These are phyloP conservation scores for Triticum turgidum DNA, from an alignment of 176 grass and related monocot species.

Conservation along the genomic window DNA sequence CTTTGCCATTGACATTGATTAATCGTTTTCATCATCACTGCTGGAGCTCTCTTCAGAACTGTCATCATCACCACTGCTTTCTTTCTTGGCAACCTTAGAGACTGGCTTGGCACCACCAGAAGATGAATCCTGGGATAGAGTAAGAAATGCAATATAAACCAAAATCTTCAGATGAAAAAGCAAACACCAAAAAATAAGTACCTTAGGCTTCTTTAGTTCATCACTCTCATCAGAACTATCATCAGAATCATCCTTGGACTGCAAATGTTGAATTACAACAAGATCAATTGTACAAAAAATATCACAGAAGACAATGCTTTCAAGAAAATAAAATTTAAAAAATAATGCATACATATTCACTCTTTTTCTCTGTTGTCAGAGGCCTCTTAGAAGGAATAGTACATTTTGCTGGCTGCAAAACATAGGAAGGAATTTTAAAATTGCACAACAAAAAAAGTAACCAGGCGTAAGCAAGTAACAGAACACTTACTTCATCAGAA, in stretches of 20 bases:
- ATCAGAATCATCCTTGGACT: constrained; percentile 32
- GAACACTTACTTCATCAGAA: constrained; percentile 35
- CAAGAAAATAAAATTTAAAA: constrained; percentile 21
- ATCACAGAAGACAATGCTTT: background rate
- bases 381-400: constrained; percentile 23
- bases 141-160: background rate
- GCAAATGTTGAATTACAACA: background rate
- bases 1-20: background rate
- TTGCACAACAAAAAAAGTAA: background rate
- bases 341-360: constrained; percentile 33
- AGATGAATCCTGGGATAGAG: background rate
- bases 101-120: constrained; percentile 29
- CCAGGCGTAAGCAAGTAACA: background rate
- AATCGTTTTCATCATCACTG: constrained; percentile 27
- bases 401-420: constrained; percentile 44
- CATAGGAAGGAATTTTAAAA: background rate
- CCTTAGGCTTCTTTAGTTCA: constrained; percentile 56
- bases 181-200: constrained; percentile 1
- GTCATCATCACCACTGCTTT: constrained; percentile 47
- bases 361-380: constrained; percentile 25
- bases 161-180: background rate
- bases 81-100: constrained; percentile 37
- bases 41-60: constrained; percentile 43
- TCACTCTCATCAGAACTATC: constrained; percentile 51
- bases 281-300: background rate